Evolutionary conservation across 768 basidiomycete genomes (phyloP), one percentile per base, ranked within the genome.

Genomic region (Dacryopinax primogenitus): DNA sequence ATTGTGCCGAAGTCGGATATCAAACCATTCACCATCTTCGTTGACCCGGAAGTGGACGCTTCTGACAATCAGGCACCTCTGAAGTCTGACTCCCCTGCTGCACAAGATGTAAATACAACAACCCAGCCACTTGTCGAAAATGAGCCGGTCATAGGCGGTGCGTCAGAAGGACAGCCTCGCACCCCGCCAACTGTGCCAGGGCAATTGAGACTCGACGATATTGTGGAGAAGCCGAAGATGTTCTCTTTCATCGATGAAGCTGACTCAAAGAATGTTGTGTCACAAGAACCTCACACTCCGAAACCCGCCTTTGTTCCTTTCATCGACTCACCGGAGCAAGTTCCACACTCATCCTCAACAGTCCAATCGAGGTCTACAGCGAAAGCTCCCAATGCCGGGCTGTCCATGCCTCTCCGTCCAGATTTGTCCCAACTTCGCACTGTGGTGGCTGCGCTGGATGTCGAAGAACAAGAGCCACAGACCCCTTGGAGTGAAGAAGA

Each of bases 191-290:
- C 51, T 9, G 13, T 23, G 11, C 41, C 6, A 13, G 11, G 9
- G 51, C 51, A 15, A 7, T 26, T 18, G 51, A 6, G 32, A 30
- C 26, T 30, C 21, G 26, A 26, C 32, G 26, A 3, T 6, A 58
- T 28, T 30, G 51, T 32, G 51, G 26, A 58, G 51, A 30, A 30
- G 26, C 21, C 51, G 15, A 13, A 30, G 26, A 3, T 58, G 26
- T 58, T 58, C 51, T 58, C 69, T 1, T 72, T 71, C 65, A 34
- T 41, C 1, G 70, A 72, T 62, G 72, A 72, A 41, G 68, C 67
- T 16, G 47, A 67, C 34, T 30, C 66, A 1, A 63, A 21, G 32
- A 67, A 18, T 62, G 63, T 1, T 67, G 68, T 1, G 23, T 67
- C 13, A 18, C 7, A 44, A 23, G 72, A 70, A 47, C 33, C 70